phyloP scores from a whole-genome alignment of 768 basidiomycete species.

The Leccinum incarnatum region DNA sequence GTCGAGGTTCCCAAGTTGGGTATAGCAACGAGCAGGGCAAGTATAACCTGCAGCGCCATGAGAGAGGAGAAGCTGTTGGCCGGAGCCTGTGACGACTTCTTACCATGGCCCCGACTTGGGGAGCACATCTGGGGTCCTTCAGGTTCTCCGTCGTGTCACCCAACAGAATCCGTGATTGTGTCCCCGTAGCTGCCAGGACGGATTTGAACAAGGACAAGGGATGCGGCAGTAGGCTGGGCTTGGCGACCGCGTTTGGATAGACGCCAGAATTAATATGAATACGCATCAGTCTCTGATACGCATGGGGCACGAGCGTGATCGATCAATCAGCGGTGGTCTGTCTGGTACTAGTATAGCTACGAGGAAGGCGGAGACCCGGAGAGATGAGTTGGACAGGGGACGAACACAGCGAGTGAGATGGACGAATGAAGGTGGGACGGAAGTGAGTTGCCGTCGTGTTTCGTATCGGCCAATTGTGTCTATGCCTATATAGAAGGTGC shows the following conservation, averaged over 20 bases:
- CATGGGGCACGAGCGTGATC: conserved; percentile 6
- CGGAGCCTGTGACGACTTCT: conserved; percentile 10
- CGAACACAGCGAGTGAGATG: background rate
- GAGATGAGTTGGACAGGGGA: background rate
- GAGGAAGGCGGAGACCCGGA: background rate
- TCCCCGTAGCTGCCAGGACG: conserved; percentile 18
- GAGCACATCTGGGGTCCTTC: conserved; percentile 14
- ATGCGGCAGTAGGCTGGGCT: conserved; percentile 24
- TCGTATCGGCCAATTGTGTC: conserved; percentile 22
- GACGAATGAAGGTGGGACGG: conserved; percentile 7
- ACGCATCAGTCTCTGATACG: conserved; percentile 12
- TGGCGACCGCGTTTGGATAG: conserved; percentile 19
- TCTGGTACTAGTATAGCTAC: background rate
- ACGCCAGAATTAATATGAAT: conserved; percentile 1
- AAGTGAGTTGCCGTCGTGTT: conserved; percentile 2
- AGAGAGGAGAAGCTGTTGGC: conserved; percentile 16
- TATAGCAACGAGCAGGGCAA: conserved; percentile 20
- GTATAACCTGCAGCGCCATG: conserved; percentile 21
- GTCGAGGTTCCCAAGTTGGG: conserved; percentile 18
- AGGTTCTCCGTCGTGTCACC: conserved; percentile 6
- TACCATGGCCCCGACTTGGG: background rate
- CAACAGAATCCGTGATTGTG: background rate
- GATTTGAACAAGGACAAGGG: conserved; percentile 16
- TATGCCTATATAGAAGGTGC: conserved; percentile 15
- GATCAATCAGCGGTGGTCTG: conserved; percentile 15